phyloP scores from a whole-genome alignment of 768 basidiomycete species.

The Suillus lakei region DNA sequence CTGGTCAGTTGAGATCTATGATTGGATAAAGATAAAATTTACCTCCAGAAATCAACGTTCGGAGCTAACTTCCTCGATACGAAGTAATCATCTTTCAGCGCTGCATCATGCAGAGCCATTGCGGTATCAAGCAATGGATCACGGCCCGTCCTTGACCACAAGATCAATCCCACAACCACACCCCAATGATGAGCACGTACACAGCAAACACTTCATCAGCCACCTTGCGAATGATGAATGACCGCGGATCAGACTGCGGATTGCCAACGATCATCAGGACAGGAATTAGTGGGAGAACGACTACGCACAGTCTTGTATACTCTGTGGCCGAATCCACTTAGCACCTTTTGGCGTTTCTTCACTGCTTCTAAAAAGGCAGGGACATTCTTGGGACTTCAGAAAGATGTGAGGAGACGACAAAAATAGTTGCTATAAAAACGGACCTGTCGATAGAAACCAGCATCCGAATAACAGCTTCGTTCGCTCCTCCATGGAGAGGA shows the following conservation, averaged over 20 bases:
- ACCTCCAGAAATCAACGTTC: slow-evolving; percentile 90
- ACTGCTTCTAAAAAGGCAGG: slow-evolving; percentile 86
- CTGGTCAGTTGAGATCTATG: not conserved
- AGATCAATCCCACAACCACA: not conserved
- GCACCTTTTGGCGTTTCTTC: slow-evolving; percentile 85
- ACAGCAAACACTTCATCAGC: slow-evolving; percentile 92
- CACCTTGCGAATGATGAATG: slow-evolving; percentile 87
- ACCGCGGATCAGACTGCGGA: slow-evolving; percentile 83
- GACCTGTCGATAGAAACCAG: slow-evolving; percentile 84
- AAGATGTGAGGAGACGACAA: not conserved
- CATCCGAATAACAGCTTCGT: slow-evolving; percentile 96
- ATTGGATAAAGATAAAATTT: slow-evolving; percentile 7
- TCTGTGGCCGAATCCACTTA: slow-evolving; percentile 90
- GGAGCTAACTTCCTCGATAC: slow-evolving; percentile 80
- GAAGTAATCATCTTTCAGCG: slow-evolving; percentile 92
- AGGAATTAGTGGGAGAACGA: not conserved
- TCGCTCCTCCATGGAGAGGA: slow-evolving; percentile 71
- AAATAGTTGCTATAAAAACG: slow-evolving; percentile 24
- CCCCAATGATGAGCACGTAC: slow-evolving; percentile 44
- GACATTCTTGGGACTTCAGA: slow-evolving; percentile 74
- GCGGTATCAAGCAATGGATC: slow-evolving; percentile 89
- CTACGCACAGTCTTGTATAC: slow-evolving; percentile 74
- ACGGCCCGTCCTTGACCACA: slow-evolving; percentile 67
- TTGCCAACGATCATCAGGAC: not conserved
- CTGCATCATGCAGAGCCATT: slow-evolving; percentile 85